These are phyloP conservation scores for Linnemannia elongata DNA, from an alignment of 192 early-diverging fungal species.

Conservation along the genomic window DNA sequence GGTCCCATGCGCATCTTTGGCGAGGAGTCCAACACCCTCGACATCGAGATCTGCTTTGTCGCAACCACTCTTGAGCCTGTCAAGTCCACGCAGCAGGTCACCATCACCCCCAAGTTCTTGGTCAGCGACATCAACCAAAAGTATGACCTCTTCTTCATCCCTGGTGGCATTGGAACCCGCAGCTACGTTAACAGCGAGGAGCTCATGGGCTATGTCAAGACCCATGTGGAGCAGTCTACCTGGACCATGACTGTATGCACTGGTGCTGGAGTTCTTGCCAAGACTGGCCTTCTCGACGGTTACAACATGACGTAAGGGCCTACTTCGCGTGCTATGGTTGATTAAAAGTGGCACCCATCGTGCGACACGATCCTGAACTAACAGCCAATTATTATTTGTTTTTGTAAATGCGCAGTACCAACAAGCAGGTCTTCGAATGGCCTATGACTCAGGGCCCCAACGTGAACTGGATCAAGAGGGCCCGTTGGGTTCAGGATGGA, in stretches of 20 bases:
- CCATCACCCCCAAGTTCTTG: slow-evolving; percentile 39
- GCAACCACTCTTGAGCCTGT: slow-evolving; percentile 21
- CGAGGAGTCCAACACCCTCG: slow-evolving; percentile 17
- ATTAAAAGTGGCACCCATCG: neutral
- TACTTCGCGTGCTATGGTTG: neutral
- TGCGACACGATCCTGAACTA: neutral
- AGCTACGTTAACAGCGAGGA: slow-evolving; percentile 16
- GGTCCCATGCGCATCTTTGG: slow-evolving; percentile 54
- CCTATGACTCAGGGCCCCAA: slow-evolving; percentile 27
- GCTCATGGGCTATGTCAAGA: slow-evolving; percentile 10
- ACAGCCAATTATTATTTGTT: neutral
- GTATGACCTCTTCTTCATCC: slow-evolving; percentile 53
- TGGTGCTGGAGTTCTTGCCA: slow-evolving; percentile 59
- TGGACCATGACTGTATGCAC: slow-evolving; percentile 63
- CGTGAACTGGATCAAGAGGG: slow-evolving; percentile 64
- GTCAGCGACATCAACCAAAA: slow-evolving; percentile 37
- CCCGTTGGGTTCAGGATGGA: slow-evolving; percentile 67
- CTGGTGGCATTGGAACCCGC: slow-evolving; percentile 40
- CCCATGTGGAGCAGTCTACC: slow-evolving; percentile 24
- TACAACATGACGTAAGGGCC: slow-evolving; percentile 49
- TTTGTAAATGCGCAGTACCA: slow-evolving; percentile 23
- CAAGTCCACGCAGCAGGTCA: slow-evolving; percentile 23
- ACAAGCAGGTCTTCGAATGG: slow-evolving; percentile 39
- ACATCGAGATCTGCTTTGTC: slow-evolving; percentile 42
- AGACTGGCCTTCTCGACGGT: slow-evolving; percentile 63